Evolutionary conservation across 257 asterid genomes (phyloP).

Genomic region (Nicotiana attenuata): DNA sequence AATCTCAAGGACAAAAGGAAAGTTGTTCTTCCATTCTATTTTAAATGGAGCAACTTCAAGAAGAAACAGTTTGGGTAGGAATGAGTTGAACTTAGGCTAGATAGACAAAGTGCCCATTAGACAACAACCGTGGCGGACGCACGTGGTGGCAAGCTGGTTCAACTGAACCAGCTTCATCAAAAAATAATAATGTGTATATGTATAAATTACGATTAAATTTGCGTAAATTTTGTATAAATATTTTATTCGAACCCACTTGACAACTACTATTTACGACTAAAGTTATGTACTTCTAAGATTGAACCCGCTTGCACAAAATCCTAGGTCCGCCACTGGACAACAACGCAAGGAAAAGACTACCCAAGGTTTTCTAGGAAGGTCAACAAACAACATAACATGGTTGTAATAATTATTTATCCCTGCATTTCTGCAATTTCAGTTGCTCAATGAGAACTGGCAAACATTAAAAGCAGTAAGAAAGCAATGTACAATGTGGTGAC

Average conservation of each 20-base stretch:
- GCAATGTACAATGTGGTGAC: neutral
- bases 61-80: neutral
- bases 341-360: neutral
- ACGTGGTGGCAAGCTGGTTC: too few relatives aligned
- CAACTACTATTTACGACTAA: too few relatives aligned
- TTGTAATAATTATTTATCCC: neutral
- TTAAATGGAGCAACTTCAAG: neutral
- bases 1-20: neutral
- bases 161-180: too few relatives aligned
- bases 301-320: too few relatives aligned
- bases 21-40: neutral
- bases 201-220: too few relatives aligned
- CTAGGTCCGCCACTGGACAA: too few relatives aligned
- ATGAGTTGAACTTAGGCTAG: neutral
- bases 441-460: neutral
- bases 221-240: too few relatives aligned
- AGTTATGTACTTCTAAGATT: too few relatives aligned
- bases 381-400: neutral
- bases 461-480: neutral
- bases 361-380: neutral
- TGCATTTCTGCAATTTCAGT: neutral
- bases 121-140: neutral
- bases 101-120: neutral
- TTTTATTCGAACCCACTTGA: too few relatives aligned
- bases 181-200: neutral